These are phyloP conservation scores for Durusdinium trenchii DNA, from an alignment of 73 alveolate species.

Conservation along the genomic window DNA sequence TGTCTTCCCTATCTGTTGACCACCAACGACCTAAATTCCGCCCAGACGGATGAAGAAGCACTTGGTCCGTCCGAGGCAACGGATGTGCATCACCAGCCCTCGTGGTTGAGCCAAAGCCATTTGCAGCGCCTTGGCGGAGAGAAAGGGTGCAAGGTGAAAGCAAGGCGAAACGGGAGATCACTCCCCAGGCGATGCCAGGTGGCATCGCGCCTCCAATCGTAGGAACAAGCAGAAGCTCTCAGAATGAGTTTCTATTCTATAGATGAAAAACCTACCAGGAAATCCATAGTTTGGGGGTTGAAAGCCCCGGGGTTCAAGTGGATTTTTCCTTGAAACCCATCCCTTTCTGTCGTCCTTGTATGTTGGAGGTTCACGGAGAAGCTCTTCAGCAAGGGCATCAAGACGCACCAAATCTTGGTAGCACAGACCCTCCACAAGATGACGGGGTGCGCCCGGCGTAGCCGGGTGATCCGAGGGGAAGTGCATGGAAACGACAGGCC, in stretches of 20 bases:
- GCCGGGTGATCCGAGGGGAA: background rate
- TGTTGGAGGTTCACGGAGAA: conserved; percentile 55
- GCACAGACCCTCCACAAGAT: conserved; percentile 92
- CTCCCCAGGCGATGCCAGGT: no score
- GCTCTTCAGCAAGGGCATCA: conserved; percentile 58
- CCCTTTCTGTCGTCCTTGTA: background rate
- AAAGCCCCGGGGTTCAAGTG: background rate
- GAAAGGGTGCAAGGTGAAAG: no score
- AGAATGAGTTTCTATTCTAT: background rate
- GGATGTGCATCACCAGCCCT: conserved; percentile 67
- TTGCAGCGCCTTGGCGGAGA: background rate
- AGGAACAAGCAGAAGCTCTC: background rate
- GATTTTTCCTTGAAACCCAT: background rate
- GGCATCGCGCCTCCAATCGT: background rate
- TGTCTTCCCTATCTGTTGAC: no score
- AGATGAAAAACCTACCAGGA: background rate
- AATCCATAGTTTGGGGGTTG: background rate
- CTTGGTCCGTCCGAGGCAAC: conserved; percentile 55
- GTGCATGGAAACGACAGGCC: background rate
- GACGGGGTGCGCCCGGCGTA: conserved; percentile 68
- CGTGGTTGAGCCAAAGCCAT: conserved; percentile 61
- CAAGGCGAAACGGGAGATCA: no score
- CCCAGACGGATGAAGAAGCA: no score
- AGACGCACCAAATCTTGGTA: conserved; percentile 40
- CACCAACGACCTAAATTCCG: no score